These are phyloP conservation scores for Rosa lucieae DNA, from an alignment of 306 rosid genomes.

Conservation along the genomic window DNA sequence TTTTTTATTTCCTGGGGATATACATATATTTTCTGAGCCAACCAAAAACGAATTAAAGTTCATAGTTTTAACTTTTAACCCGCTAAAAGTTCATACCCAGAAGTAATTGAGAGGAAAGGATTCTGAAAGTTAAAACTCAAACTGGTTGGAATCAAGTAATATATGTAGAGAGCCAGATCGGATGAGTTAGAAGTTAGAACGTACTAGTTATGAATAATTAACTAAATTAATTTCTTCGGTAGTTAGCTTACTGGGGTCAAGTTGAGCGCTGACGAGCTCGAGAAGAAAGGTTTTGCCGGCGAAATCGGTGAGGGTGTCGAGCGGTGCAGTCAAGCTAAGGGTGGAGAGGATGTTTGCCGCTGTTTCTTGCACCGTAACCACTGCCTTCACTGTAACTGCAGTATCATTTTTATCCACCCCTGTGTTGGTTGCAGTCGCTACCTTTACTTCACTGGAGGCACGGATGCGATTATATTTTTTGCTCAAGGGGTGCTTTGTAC, in stretches of 20 bases:
- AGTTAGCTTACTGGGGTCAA: slow-evolving; percentile 42
- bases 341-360: slow-evolving; percentile 37
- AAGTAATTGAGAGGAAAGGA: no score
- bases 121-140: no score
- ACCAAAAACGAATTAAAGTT: no score
- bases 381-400: slow-evolving; percentile 22
- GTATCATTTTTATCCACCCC: not conserved
- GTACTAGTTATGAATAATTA: not conserved
- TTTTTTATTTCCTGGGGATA: no score
- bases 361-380: slow-evolving; percentile 28
- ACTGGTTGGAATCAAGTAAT: no score
- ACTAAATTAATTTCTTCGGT: not conserved
- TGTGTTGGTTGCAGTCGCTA: not conserved
- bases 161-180: not conserved
- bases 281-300: slow-evolving; percentile 61
- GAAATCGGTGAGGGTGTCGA: slow-evolving; percentile 64
- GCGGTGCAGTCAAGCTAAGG: slow-evolving; percentile 39
- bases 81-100: no score
- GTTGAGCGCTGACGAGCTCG: slow-evolving; percentile 52
- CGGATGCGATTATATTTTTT: not conserved
- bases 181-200: not conserved
- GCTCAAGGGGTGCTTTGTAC: not conserved
- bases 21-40: no score
- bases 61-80: no score
- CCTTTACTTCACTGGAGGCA: not conserved